phyloP scores from a whole-genome alignment of 2,329 filamentous ascomycete genomes.

The Cercospora sp. region DNA sequence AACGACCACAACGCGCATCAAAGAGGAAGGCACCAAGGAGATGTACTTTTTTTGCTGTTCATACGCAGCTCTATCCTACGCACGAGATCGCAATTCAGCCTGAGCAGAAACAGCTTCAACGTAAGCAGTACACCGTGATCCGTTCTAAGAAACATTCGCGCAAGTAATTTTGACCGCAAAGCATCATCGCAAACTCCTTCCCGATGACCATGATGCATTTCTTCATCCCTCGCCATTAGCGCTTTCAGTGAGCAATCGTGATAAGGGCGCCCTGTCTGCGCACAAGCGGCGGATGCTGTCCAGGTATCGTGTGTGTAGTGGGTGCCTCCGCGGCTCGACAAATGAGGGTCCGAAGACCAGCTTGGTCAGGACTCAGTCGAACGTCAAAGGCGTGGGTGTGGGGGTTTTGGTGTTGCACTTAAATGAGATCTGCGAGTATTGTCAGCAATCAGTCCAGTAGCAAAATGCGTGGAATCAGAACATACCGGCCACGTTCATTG shows the following conservation, averaged over 20 bases:
- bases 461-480: constrained; percentile 23
- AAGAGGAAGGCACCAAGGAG: constrained; percentile 12
- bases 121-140: constrained; percentile 32
- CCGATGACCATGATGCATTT: constrained; percentile 31
- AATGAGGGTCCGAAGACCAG: constrained; percentile 12
- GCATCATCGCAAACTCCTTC: constrained; percentile 30
- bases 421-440: constrained; percentile 50
- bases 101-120: constrained; percentile 36
- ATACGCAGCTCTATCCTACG: constrained; percentile 34
- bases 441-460: constrained; percentile 13
- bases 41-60: constrained; percentile 23
- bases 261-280: constrained; percentile 25
- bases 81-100: constrained; percentile 38
- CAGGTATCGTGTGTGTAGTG: constrained; percentile 23
- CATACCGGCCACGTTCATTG: constrained; percentile 79
- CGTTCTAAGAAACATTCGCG: constrained; percentile 33
- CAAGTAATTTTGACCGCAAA: constrained; percentile 35
- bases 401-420: constrained; percentile 31
- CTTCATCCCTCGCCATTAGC: constrained; percentile 29
- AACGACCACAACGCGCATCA: not conserved
- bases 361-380: constrained; percentile 29
- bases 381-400: constrained; percentile 26
- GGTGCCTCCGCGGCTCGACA: constrained; percentile 27
- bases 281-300: constrained; percentile 24
- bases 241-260: constrained; percentile 23